Evolutionary conservation across 345 rosid species (phyloP).

Genomic region (Raphanus sativus): DNA sequence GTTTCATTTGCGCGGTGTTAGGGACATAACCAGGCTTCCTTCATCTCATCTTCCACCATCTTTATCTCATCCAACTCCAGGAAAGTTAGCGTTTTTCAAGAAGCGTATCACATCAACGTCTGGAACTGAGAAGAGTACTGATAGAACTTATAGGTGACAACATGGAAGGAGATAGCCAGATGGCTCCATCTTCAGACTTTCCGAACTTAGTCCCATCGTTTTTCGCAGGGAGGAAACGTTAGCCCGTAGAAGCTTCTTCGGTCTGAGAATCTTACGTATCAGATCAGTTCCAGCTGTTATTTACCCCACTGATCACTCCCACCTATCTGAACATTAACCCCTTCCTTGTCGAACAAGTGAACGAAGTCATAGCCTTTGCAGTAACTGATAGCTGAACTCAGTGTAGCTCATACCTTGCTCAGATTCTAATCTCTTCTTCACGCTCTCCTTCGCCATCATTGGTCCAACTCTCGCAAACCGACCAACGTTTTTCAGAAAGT

Average conservation of each 20-base stretch:
- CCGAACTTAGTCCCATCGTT: slow-evolving; percentile 92
- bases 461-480: slow-evolving; percentile 77
- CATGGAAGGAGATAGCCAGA: slow-evolving; percentile 78
- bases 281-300: slow-evolving; percentile 92
- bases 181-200: slow-evolving; percentile 94
- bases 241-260: slow-evolving; percentile 74
- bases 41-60: slow-evolving; percentile 65
- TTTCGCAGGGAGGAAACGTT: slow-evolving; percentile 82
- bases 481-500: slow-evolving; percentile 79
- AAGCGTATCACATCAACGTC: slow-evolving; percentile 80
- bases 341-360: slow-evolving; percentile 62
- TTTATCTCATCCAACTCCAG: slow-evolving; percentile 65
- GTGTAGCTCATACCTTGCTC: slow-evolving; percentile 96
- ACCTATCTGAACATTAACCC: slow-evolving; percentile 87
- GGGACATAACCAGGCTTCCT: slow-evolving; percentile 67
- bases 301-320: slow-evolving; percentile 99
- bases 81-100: slow-evolving; percentile 74
- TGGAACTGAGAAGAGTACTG: slow-evolving; percentile 88
- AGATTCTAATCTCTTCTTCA: slow-evolving; percentile 86
- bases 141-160: slow-evolving; percentile 90
- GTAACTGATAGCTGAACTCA: slow-evolving; percentile 83
- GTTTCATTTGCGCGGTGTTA: slow-evolving; percentile 65
- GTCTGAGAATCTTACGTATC: slow-evolving; percentile 74
- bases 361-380: slow-evolving; percentile 91
- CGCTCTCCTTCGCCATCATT: slow-evolving; percentile 91